phyloP scores from a whole-genome alignment of 345 rosid species.

The Streptanthus diversifolius region DNA sequence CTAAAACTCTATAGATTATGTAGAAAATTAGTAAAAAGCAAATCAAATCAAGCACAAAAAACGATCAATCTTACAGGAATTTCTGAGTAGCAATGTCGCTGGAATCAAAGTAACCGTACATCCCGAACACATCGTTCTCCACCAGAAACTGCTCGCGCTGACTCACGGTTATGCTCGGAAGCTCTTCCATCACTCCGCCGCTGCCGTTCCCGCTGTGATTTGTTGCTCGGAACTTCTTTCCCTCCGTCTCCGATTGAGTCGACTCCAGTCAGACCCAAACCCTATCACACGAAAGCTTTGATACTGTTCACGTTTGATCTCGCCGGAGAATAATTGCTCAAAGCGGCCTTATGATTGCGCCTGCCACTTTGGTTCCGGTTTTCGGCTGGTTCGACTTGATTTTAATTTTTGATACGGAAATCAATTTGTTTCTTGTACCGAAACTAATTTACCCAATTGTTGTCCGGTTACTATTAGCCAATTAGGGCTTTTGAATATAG shows the following conservation, averaged over 20 bases:
- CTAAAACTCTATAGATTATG: neutral
- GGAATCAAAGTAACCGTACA: slow-evolving; percentile 47
- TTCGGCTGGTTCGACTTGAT: neutral
- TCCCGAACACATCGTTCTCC: slow-evolving; percentile 51
- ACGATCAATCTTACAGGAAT: slow-evolving; percentile 41
- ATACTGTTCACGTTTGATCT: neutral
- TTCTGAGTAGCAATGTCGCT: slow-evolving; percentile 47
- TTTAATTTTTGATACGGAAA: neutral
- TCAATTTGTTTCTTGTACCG: neutral
- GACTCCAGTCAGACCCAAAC: neutral
- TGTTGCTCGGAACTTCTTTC: neutral
- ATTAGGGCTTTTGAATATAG: too few relatives aligned
- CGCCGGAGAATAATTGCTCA: neutral
- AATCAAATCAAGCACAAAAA: neutral
- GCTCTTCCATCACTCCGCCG: slow-evolving; percentile 40
- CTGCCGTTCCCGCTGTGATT: neutral
- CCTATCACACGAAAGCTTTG: neutral
- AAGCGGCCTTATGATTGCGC: neutral
- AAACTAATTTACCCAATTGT: neutral
- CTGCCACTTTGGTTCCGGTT: slow-evolving; percentile 5
- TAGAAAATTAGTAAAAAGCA: neutral
- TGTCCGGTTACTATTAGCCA: neutral
- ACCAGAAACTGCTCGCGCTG: slow-evolving; percentile 69
- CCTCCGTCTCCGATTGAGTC: slow-evolving; percentile 18
- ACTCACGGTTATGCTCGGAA: slow-evolving; percentile 45